Conservation (phyloP, 2,329 filamentous ascomycete genomes). For the Fusarium tupiense region DNA sequence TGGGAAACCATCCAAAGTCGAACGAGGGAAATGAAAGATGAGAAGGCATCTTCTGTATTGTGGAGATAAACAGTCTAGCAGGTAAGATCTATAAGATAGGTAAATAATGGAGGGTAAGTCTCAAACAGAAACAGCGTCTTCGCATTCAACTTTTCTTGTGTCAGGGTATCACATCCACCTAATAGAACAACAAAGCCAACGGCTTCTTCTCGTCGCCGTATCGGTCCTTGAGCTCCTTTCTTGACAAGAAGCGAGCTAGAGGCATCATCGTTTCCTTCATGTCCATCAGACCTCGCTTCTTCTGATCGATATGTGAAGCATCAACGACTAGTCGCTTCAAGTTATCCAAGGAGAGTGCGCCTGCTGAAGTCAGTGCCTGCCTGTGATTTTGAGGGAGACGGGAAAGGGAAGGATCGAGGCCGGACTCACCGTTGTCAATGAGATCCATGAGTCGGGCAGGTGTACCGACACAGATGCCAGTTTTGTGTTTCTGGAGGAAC, state of each 20-base stretch:
- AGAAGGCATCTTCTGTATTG: not conserved
- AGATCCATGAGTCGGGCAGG: conserved; percentile 84
- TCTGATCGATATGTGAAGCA: conserved; percentile 91
- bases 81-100: not conserved
- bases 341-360: conserved; percentile 74
- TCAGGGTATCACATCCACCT: conserved; percentile 46
- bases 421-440: conserved; percentile 76
- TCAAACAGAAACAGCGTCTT: not conserved
- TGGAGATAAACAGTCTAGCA: not conserved
- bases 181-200: conserved; percentile 74
- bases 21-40: not conserved
- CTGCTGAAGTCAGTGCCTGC: conserved; percentile 44
- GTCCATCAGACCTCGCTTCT: conserved; percentile 92
- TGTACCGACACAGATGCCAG: conserved; percentile 90
- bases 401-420: not conserved
- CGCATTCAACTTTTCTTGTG: not conserved
- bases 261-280: conserved; percentile 93
- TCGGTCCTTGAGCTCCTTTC: conserved; percentile 74
- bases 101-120: not conserved
- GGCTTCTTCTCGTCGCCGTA: conserved; percentile 69
- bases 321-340: conserved; percentile 87
- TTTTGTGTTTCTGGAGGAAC: conserved; percentile 74
- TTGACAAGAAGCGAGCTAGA: conserved; percentile 77
- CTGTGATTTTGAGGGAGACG: not conserved
- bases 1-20: not conserved